Evolutionary conservation across 1,284 basidiomycete species (phyloP).

Genomic region (Sphagnurus paluster): DNA sequence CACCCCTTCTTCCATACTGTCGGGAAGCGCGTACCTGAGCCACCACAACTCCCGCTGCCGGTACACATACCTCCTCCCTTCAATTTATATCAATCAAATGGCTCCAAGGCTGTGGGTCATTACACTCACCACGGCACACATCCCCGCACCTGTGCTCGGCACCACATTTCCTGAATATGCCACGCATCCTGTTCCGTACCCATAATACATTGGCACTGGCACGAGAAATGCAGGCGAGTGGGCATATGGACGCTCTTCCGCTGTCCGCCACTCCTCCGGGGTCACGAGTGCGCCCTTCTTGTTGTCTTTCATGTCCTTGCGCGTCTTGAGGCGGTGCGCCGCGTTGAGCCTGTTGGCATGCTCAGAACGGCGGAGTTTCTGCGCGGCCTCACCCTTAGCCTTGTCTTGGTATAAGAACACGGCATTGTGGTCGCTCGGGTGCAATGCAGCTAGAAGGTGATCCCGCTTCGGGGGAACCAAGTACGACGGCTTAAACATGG

Average conservation of each 20-base stretch:
- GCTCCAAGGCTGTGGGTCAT: background rate
- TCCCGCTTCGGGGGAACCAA: slow-evolving; percentile 26
- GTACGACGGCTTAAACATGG: background rate
- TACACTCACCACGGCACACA: background rate
- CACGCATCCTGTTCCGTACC: background rate
- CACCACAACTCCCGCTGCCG: background rate
- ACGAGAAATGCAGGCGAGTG: no score
- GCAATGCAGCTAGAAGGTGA: slow-evolving; percentile 37
- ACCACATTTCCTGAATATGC: background rate
- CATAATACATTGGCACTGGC: no score
- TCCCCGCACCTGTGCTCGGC: background rate
- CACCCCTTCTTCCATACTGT: no score
- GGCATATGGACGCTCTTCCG: background rate
- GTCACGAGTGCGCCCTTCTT: background rate
- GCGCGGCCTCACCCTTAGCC: slow-evolving; percentile 16
- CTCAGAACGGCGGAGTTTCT: slow-evolving; percentile 21
- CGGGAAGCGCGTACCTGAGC: background rate
- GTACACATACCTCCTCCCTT: background rate
- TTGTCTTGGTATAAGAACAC: slow-evolving; percentile 32
- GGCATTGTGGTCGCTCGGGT: slow-evolving; percentile 48
- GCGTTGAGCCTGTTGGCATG: no score
- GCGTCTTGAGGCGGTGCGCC: background rate
- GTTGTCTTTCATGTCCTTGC: background rate
- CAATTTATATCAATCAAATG: background rate
- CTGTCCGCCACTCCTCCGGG: background rate